phyloP scores from a whole-genome alignment of 208 protist species.

The Trypanosoma mega region DNA sequence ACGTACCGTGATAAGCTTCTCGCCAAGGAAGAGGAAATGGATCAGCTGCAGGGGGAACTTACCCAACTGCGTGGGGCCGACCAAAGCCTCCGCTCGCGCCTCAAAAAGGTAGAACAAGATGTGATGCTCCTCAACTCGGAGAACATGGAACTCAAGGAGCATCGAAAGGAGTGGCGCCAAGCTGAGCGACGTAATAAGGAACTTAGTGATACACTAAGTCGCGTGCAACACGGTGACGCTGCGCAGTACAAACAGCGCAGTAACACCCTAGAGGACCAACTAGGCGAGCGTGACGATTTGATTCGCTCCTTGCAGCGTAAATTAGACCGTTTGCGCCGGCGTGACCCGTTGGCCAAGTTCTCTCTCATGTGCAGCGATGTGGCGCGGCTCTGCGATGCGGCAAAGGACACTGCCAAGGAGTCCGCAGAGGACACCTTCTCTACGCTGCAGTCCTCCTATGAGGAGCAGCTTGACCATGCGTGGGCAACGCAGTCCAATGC shows the following conservation, averaged over 20 bases:
- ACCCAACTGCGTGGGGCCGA: slow-evolving; percentile 35
- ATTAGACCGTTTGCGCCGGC: slow-evolving; percentile 69
- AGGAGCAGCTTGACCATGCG: slow-evolving; percentile 35
- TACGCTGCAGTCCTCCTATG: slow-evolving; percentile 43
- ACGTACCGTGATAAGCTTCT: slow-evolving; percentile 73
- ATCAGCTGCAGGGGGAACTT: slow-evolving; percentile 35
- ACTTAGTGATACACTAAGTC: slow-evolving; percentile 24
- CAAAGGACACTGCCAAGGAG: slow-evolving; percentile 28
- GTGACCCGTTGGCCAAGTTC: slow-evolving; percentile 82
- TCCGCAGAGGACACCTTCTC: slow-evolving; percentile 53
- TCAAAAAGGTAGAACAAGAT: slow-evolving; percentile 74
- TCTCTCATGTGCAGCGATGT: slow-evolving; percentile 81
- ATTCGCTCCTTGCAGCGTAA: slow-evolving; percentile 82
- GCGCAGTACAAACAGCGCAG: slow-evolving; percentile 30
- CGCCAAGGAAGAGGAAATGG: slow-evolving; percentile 30
- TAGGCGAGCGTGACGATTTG: slow-evolving; percentile 56
- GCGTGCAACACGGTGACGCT: slow-evolving; percentile 30
- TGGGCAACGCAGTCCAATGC: slow-evolving; percentile 47
- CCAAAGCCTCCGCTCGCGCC: slow-evolving; percentile 50
- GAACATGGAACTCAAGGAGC: slow-evolving; percentile 80
- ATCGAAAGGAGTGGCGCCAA: slow-evolving; percentile 49
- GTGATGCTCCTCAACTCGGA: slow-evolving; percentile 85
- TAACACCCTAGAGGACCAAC: slow-evolving; percentile 45
- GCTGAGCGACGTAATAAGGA: slow-evolving; percentile 42
- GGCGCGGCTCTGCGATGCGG: slow-evolving; percentile 40